phyloP scores from a whole-genome alignment of 441 rosid species.

The Macaranga tanarius region DNA sequence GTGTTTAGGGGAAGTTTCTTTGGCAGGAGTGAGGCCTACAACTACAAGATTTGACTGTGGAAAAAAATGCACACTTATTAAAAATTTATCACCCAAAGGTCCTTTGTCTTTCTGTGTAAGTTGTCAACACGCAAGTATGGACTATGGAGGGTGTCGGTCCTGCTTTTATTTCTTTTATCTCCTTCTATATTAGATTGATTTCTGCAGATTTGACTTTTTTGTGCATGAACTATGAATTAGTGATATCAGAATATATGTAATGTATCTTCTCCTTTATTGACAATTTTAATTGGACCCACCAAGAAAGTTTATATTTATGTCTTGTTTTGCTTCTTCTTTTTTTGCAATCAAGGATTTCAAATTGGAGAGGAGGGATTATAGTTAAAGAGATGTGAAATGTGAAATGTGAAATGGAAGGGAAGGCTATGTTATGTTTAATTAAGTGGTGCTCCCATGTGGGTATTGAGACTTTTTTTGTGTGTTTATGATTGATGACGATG shows the following conservation, averaged over 20 bases:
- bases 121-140: conserved; percentile 35
- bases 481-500: conserved; percentile 25
- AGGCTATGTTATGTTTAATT: background rate
- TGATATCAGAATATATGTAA: background rate
- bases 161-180: conserved; percentile 7
- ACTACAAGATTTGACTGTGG: conserved; percentile 35
- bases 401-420: background rate
- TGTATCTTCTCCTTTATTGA: background rate
- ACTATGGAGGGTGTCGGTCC: conserved; percentile 30
- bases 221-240: too few species aligned
- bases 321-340: too few species aligned
- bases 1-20: conserved; percentile 11
- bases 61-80: background rate
- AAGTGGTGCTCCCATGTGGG: conserved; percentile 33
- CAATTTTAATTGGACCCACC: conserved; percentile 20
- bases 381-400: background rate
- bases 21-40: conserved; percentile 7
- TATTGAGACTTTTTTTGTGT: background rate
- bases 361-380: conserved; percentile 6
- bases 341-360: conserved; percentile 15
- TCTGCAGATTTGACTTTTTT: conserved; percentile 30
- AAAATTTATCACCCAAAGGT: conserved; percentile 13
- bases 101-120: background rate
- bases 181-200: background rate
- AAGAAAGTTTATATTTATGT: background rate